Evolutionary conservation across 352 stramenopile genomes (phyloP).

Genomic region (Globisporangium abappressorium): DNA sequence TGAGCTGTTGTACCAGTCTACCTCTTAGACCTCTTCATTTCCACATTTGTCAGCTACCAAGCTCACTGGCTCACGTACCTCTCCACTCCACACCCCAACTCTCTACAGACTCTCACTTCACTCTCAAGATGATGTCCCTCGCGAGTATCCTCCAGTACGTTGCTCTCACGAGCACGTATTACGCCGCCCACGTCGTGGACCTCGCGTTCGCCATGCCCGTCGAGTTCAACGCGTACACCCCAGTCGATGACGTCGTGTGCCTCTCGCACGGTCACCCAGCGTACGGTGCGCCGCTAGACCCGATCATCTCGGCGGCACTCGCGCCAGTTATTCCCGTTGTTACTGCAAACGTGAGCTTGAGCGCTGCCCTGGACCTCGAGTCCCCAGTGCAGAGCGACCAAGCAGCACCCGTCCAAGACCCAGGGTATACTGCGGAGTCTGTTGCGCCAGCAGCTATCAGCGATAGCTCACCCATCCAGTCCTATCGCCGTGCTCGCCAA

Average conservation of each 20-base stretch:
- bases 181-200: not conserved
- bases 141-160: not conserved
- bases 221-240: slow-evolving; percentile 28
- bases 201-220: not conserved
- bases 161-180: not conserved
- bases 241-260: slow-evolving; percentile 19
- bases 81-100: not conserved
- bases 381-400: not conserved
- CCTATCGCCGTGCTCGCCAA: not conserved
- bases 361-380: not conserved
- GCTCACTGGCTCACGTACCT: not conserved
- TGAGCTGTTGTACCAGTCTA: no score
- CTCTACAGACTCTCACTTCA: not conserved
- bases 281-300: slow-evolving; percentile 19
- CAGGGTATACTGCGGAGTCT: not conserved
- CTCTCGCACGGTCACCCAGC: slow-evolving; percentile 37
- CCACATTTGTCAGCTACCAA: slow-evolving; percentile 1
- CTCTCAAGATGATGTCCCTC: not conserved
- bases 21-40: not conserved
- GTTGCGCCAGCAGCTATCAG: not conserved
- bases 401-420: not conserved
- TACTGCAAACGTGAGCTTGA: not conserved
- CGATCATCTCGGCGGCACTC: not conserved
- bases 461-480: not conserved
- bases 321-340: not conserved